A percentile compares a stretch with the other conserved stretches of the same genome.
Conservation (phyloP, 495 filamentous ascomycete genomes). For the Penicillium canescens region DNA sequence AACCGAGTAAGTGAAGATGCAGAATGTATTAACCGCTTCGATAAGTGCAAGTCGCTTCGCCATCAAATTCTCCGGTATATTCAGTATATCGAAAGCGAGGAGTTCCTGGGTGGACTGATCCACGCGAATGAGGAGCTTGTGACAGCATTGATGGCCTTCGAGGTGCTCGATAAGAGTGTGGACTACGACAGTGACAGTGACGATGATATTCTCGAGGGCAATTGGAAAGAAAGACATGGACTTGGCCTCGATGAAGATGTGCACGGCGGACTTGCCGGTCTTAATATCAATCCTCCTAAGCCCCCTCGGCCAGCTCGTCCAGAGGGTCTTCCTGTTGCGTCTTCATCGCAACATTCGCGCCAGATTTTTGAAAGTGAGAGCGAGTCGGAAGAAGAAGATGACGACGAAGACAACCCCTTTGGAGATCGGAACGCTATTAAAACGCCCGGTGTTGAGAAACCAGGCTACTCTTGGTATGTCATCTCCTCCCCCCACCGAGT, state of each 20-base stretch:
- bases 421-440: slow-evolving; percentile 73
- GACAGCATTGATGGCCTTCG: slow-evolving; percentile 89
- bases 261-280: slow-evolving; percentile 39
- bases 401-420: slow-evolving; percentile 75
- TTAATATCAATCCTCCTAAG: slow-evolving; percentile 43
- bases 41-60: slow-evolving; percentile 80
- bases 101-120: slow-evolving; percentile 77
- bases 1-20: slow-evolving; percentile 84
- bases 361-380: slow-evolving; percentile 35
- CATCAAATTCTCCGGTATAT: slow-evolving; percentile 87
- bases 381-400: slow-evolving; percentile 52
- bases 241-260: slow-evolving; percentile 27
- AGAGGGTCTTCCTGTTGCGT: slow-evolving; percentile 30
- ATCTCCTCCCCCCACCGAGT: not conserved
- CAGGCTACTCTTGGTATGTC: slow-evolving; percentile 55
- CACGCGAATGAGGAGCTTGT: slow-evolving; percentile 86
- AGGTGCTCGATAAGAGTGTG: slow-evolving; percentile 91
- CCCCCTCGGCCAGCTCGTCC: slow-evolving; percentile 40
- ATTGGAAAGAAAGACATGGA: slow-evolving; percentile 31
- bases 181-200: slow-evolving; percentile 97
- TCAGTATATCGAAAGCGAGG: slow-evolving; percentile 77
- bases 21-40: slow-evolving; percentile 74
- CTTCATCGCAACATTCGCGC: slow-evolving; percentile 23
- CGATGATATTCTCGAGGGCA: slow-evolving; percentile 40
- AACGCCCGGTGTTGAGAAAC: slow-evolving; percentile 55